Percentiles rank a stretch among this genome's conserved stretches.
Conservation (phyloP, 2,329 filamentous ascomycete species). For the Myriosclerotinia curreyana region DNA sequence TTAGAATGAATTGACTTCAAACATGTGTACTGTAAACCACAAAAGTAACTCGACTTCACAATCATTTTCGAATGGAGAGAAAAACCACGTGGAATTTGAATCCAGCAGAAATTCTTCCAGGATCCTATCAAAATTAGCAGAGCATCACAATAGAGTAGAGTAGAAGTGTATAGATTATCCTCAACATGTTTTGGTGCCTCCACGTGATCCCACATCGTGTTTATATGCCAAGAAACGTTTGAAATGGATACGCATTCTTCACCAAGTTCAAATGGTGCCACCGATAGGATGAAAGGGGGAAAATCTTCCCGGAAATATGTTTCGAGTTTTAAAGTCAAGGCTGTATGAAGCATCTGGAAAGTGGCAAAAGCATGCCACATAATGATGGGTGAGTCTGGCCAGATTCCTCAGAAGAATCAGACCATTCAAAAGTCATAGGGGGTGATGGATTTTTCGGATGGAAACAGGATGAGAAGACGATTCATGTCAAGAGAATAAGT, state of each 20-base stretch:
- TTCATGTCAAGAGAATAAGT: not conserved
- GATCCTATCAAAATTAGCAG: not conserved
- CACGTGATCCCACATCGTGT: not conserved
- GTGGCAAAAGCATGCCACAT: not conserved
- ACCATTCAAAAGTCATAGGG: not conserved
- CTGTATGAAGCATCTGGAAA: not conserved
- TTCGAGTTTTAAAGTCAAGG: not conserved
- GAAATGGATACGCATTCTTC: conserved; percentile 19
- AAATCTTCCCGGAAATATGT: not conserved
- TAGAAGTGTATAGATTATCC: not conserved
- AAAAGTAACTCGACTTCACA: conserved; percentile 6
- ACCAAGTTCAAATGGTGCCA: not conserved
- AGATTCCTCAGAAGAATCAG: not conserved
- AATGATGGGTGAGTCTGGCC: not conserved
- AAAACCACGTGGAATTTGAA: no score
- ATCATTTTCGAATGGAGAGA: not conserved
- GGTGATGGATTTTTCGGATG: not conserved
- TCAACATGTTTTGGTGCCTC: not conserved
- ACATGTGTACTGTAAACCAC: not conserved
- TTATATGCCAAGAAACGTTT: conserved; percentile 2
- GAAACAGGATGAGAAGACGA: not conserved
- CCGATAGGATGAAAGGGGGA: not conserved
- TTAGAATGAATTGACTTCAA: not conserved
- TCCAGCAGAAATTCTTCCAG: not conserved
- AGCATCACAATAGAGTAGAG: not conserved